These are phyloP conservation scores for Nemania sp. DNA, from an alignment of 2,329 filamentous ascomycete species.

Conservation along the genomic window DNA sequence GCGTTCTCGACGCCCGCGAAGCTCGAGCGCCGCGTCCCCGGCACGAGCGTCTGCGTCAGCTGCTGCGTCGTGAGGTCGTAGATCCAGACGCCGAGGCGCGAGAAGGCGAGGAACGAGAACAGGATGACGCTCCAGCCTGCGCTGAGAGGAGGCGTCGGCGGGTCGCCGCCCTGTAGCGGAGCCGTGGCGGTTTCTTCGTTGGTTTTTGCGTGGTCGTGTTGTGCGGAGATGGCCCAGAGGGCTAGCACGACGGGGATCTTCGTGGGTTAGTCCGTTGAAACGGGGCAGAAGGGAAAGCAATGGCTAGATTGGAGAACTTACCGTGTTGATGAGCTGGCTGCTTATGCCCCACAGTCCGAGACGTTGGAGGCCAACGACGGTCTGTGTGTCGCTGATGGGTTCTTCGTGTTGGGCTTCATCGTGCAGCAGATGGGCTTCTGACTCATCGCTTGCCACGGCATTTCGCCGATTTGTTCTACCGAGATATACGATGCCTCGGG, in stretches of 20 bases:
- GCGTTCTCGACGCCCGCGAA: slow-evolving; percentile 50
- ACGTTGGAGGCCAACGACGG: slow-evolving; percentile 41
- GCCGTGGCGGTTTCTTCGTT: background rate
- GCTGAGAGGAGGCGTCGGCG: slow-evolving; percentile 18
- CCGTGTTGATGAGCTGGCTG: slow-evolving; percentile 47
- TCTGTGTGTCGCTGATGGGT: slow-evolving; percentile 30
- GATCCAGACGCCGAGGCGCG: slow-evolving; percentile 50
- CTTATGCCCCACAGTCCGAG: slow-evolving; percentile 49
- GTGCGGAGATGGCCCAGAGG: slow-evolving; percentile 39
- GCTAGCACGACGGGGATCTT: slow-evolving; percentile 45
- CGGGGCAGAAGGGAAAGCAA: background rate
- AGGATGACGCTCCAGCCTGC: slow-evolving; percentile 41
- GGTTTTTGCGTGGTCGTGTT: slow-evolving; percentile 19
- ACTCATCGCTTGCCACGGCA: slow-evolving; percentile 32
- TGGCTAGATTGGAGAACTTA: slow-evolving; percentile 26
- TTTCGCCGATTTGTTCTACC: slow-evolving; percentile 36
- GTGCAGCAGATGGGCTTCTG: slow-evolving; percentile 18
- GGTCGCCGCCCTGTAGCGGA: too few species aligned
- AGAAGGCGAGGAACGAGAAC: slow-evolving; percentile 48
- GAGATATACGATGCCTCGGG: slow-evolving; percentile 50
- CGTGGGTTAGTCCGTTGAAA: background rate
- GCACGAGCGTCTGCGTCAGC: slow-evolving; percentile 48
- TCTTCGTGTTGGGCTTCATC: slow-evolving; percentile 14
- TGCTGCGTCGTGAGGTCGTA: slow-evolving; percentile 51
- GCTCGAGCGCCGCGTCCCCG: slow-evolving; percentile 42